Conservation (phyloP, 208 protist genomes). For the Herpetomonas samuelpessoai region DNA sequence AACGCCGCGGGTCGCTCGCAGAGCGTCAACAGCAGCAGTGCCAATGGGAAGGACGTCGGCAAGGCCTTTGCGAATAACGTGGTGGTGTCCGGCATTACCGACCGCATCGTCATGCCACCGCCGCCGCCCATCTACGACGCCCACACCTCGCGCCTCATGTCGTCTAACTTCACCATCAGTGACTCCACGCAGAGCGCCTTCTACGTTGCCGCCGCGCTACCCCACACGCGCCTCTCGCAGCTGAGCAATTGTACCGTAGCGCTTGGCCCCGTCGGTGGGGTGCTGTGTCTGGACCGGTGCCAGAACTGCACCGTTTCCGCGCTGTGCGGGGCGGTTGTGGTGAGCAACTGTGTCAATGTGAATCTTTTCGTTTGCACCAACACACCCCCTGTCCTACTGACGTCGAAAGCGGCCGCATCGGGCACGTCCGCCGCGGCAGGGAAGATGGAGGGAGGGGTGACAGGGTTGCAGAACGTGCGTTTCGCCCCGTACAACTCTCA, state of each 20-base stretch:
- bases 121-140: slow-evolving; percentile 38
- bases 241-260: slow-evolving; percentile 88
- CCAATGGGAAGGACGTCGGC: slow-evolving; percentile 6
- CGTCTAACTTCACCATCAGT: slow-evolving; percentile 67
- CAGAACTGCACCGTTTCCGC: slow-evolving; percentile 82
- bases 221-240: slow-evolving; percentile 72
- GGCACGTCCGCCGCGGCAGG: slow-evolving; percentile 3
- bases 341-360: slow-evolving; percentile 73
- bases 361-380: slow-evolving; percentile 85
- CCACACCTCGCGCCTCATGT: slow-evolving; percentile 33
- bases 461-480: slow-evolving; percentile 46
- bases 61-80: slow-evolving; percentile 67
- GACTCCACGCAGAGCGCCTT: slow-evolving; percentile 70
- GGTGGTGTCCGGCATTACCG: slow-evolving; percentile 34
- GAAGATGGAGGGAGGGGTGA: slow-evolving; percentile 19
- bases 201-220: slow-evolving; percentile 78
- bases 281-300: slow-evolving; percentile 80
- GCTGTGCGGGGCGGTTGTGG: slow-evolving; percentile 70
- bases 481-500: slow-evolving; percentile 91
- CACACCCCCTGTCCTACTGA: slow-evolving; percentile 75
- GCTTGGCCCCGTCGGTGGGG: slow-evolving; percentile 77
- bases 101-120: slow-evolving; percentile 61
- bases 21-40: background rate
- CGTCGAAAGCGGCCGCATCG: slow-evolving; percentile 3
- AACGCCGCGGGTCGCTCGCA: background rate